Percentiles rank a stretch among this genome's conserved stretches.
Evolutionary conservation across 208 protist genomes (phyloP).

Genomic region (Trypanosoma platydactyli): DNA sequence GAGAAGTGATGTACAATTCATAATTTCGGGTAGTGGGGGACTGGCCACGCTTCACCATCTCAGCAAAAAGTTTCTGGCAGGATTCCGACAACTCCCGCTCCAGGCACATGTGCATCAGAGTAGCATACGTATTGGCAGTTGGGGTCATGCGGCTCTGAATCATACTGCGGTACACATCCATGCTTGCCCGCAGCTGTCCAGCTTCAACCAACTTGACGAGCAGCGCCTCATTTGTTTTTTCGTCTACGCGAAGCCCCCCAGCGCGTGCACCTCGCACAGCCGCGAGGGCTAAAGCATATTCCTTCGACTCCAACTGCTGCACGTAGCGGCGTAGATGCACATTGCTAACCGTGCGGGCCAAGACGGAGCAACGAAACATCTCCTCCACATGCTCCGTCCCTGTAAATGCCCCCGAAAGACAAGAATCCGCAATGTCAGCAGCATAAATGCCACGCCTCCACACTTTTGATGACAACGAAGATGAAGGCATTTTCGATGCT

Average conservation of each 20-base stretch:
- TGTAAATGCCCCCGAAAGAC: neutral
- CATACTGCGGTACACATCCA: slow-evolving; percentile 81
- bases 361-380: slow-evolving; percentile 62
- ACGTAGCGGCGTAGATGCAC: slow-evolving; percentile 71
- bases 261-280: slow-evolving; percentile 62
- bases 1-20: slow-evolving; percentile 75
- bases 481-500: neutral
- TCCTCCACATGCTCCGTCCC: slow-evolving; percentile 55
- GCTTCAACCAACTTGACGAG: slow-evolving; percentile 56
- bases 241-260: slow-evolving; percentile 60
- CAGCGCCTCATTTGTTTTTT: slow-evolving; percentile 66
- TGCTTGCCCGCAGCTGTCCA: slow-evolving; percentile 72
- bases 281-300: slow-evolving; percentile 54
- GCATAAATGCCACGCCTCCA: neutral
- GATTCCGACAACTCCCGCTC: slow-evolving; percentile 58
- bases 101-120: slow-evolving; percentile 80
- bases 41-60: slow-evolving; percentile 63
- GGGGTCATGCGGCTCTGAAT: slow-evolving; percentile 51
- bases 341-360: slow-evolving; percentile 81
- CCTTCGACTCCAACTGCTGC: slow-evolving; percentile 43
- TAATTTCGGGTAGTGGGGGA: slow-evolving; percentile 60
- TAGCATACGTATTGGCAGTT: slow-evolving; percentile 67
- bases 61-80: slow-evolving; percentile 70
- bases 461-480: neutral
- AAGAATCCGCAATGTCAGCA: slow-evolving; percentile 5